A percentile compares a stretch with the other conserved stretches of the same genome.
Conservation (phyloP, 2,329 filamentous ascomycete genomes). For the Pseudogymnoascus pannorum region DNA sequence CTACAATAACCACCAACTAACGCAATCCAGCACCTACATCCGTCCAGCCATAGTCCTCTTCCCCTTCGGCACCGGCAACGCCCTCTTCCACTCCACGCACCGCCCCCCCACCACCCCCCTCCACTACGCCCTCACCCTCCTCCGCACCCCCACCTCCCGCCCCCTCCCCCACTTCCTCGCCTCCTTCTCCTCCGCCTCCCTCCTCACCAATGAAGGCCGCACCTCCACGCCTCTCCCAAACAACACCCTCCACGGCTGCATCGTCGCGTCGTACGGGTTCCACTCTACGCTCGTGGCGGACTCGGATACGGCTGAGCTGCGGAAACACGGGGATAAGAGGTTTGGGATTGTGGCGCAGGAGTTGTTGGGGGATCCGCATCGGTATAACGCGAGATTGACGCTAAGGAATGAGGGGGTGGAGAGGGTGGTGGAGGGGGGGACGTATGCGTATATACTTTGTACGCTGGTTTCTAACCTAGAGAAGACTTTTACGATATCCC, state of each 20-base stretch:
- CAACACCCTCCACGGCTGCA: slow-evolving; percentile 56
- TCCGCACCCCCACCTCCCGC: slow-evolving; percentile 46
- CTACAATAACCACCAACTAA: background rate
- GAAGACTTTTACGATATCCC: slow-evolving; percentile 74
- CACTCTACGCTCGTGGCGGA: slow-evolving; percentile 86
- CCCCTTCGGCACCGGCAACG: slow-evolving; percentile 60
- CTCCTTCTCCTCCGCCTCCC: slow-evolving; percentile 46
- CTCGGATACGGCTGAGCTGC: slow-evolving; percentile 77
- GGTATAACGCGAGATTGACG: slow-evolving; percentile 40
- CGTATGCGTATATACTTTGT: slow-evolving; percentile 70
- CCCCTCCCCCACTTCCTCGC: slow-evolving; percentile 38
- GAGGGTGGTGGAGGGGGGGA: slow-evolving; percentile 24
- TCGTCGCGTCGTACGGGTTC: slow-evolving; percentile 85
- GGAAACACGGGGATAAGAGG: slow-evolving; percentile 65
- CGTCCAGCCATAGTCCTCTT: slow-evolving; percentile 45
- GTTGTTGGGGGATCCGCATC: slow-evolving; percentile 58
- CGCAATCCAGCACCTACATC: slow-evolving; percentile 18
- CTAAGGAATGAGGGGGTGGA: slow-evolving; percentile 25
- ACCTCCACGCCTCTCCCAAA: slow-evolving; percentile 20
- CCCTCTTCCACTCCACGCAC: slow-evolving; percentile 57
- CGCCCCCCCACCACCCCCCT: slow-evolving; percentile 33
- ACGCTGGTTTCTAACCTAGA: slow-evolving; percentile 77
- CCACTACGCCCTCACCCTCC: slow-evolving; percentile 45
- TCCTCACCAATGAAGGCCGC: slow-evolving; percentile 27
- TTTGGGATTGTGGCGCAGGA: slow-evolving; percentile 81